These are phyloP conservation scores for Schizosaccharomyces octosporus DNA, from an alignment of 805 yeast species.

Conservation along the genomic window DNA sequence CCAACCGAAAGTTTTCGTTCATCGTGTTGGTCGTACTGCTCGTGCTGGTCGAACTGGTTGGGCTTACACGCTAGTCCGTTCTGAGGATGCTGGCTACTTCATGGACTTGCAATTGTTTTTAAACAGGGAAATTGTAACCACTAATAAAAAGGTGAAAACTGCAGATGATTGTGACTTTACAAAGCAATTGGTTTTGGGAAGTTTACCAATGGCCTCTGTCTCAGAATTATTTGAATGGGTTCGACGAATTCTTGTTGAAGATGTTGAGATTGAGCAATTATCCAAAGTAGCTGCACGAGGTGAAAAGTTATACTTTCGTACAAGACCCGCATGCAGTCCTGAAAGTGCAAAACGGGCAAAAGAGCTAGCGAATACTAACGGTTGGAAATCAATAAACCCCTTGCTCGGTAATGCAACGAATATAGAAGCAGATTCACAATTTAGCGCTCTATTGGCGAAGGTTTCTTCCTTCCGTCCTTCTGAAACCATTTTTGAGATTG, in stretches of 20 bases:
- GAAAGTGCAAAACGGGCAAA: slow-evolving; percentile 72
- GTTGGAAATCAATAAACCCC: slow-evolving; percentile 30
- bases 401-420: slow-evolving; percentile 3
- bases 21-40: slow-evolving; percentile 97
- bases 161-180: slow-evolving; percentile 39
- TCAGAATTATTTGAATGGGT: slow-evolving; percentile 54
- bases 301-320: slow-evolving; percentile 63
- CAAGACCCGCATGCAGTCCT: slow-evolving; percentile 63
- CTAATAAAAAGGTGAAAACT: slow-evolving; percentile 7
- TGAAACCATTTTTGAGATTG: slow-evolving; percentile 87
- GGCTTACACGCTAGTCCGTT: slow-evolving; percentile 79
- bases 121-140: slow-evolving; percentile 51
- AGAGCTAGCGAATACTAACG: slow-evolving; percentile 27
- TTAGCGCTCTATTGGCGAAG: slow-evolving; percentile 43
- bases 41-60: slow-evolving; percentile 96
- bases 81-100: slow-evolving; percentile 68
- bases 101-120: slow-evolving; percentile 73
- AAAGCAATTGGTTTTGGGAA: slow-evolving; percentile 57
- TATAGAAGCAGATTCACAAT: slow-evolving; percentile 27
- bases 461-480: slow-evolving; percentile 43
- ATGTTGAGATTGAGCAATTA: slow-evolving; percentile 42
- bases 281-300: slow-evolving; percentile 61
- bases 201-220: slow-evolving; percentile 46
- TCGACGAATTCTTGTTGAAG: slow-evolving; percentile 30
- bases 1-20: slow-evolving; percentile 79